Evolutionary conservation across 306 rosid genomes (phyloP).

Genomic region (Sechiopsis laciniata): DNA sequence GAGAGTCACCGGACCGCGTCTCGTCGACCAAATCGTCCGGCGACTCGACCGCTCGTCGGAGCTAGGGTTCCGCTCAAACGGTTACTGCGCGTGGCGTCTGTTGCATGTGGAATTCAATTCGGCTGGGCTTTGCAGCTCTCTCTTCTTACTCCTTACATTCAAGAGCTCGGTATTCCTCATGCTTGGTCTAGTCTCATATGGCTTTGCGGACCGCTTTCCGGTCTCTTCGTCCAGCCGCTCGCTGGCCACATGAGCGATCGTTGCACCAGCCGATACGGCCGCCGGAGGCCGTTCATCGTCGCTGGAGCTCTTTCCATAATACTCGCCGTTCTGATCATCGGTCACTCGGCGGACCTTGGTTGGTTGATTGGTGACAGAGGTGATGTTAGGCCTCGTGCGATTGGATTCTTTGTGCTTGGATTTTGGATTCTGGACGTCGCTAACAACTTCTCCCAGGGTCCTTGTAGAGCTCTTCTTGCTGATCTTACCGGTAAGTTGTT

Average conservation of each 20-base stretch:
- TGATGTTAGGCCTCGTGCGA: constrained; percentile 46
- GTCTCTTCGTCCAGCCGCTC: constrained; percentile 74
- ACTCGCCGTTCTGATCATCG: constrained; percentile 54
- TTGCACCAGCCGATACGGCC: constrained; percentile 66
- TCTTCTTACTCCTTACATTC: constrained; percentile 80
- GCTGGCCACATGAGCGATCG: constrained; percentile 85
- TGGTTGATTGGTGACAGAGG: constrained; percentile 59
- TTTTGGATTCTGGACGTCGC: constrained; percentile 24
- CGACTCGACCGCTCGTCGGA: constrained; percentile 34
- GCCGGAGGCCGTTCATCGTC: constrained; percentile 76
- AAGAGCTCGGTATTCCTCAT: constrained; percentile 91
- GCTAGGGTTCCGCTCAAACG: constrained; percentile 42
- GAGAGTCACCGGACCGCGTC: constrained; percentile 31
- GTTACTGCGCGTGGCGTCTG: constrained; percentile 64
- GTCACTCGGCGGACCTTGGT: constrained; percentile 77
- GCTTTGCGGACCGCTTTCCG: constrained; percentile 88
- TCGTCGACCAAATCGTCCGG: constrained; percentile 35
- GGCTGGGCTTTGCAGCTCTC: constrained; percentile 98
- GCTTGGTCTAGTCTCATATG: constrained; percentile 89
- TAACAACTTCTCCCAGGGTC: constrained; percentile 18
- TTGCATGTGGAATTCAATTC: constrained; percentile 86
- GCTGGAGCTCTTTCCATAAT: constrained; percentile 51
- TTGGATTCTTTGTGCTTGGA: constrained; percentile 33
- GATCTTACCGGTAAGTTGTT: constrained; percentile 70
- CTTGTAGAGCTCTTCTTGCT: constrained; percentile 42